Percentiles rank a stretch among this genome's conserved stretches.
These are phyloP conservation scores for Leucocoprinus sp. DNA, from an alignment of 768 basidiomycete genomes.

Conservation along the genomic window DNA sequence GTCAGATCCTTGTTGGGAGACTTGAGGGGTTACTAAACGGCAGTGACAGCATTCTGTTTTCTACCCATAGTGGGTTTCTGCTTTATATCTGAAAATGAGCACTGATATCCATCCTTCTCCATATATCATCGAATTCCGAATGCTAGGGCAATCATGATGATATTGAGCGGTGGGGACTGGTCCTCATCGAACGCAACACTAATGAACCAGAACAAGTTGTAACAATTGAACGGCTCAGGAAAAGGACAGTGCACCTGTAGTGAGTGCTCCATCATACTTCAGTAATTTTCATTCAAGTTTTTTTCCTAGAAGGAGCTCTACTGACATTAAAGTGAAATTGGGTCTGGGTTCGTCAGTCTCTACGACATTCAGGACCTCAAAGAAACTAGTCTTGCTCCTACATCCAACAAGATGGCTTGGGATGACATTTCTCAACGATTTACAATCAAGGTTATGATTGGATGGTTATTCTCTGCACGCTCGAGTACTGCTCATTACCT, in stretches of 20 bases:
- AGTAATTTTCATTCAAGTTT: too few species aligned
- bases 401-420: too few species aligned
- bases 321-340: too few species aligned
- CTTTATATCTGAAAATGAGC: background rate
- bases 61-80: conserved; percentile 22
- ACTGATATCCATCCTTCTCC: conserved; percentile 16
- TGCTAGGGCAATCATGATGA: conserved; percentile 17
- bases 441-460: background rate
- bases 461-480: background rate
- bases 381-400: too few species aligned
- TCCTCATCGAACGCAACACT: conserved; percentile 34
- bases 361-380: too few species aligned
- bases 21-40: conserved; percentile 15
- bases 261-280: too few species aligned
- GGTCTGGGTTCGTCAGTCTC: too few species aligned
- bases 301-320: too few species aligned
- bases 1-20: conserved; percentile 19
- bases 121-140: conserved; percentile 22
- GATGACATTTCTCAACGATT: background rate
- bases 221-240: too few species aligned
- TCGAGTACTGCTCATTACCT: background rate
- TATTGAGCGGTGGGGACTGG: conserved; percentile 29
- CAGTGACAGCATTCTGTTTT: conserved; percentile 19
- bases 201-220: too few species aligned
- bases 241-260: conserved; percentile 15